Base-by-base conservation (phyloP, 305 asterid species). In the Fraxinus xanthoxyloides region DNA sequence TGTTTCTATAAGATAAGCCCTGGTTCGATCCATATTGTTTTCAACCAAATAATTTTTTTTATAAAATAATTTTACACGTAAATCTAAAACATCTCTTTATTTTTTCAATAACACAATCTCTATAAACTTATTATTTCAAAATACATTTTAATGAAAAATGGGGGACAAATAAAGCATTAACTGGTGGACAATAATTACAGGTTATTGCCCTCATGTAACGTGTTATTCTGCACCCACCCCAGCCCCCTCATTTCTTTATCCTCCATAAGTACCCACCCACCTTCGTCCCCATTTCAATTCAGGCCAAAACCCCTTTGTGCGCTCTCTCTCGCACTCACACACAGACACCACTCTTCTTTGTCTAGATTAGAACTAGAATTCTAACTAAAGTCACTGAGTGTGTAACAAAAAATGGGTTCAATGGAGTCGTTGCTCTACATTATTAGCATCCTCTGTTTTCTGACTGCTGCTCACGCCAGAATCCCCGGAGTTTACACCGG, bases 401-500 rank as follows among this genome's bases (percentile, higher is more conserved):
- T 26, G 73, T 61, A 61, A 61, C 13, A 61, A 61, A 61, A 26
- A 13, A 67, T 28, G 74, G 86, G 86, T 5, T 48, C 51, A 28
- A 69, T 34, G 85, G 67, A 30, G 34, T 19, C 81, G 30, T 85
- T 91, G 86, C 85, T 89, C 87, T 85, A 79, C 89, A 77, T 90
- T 79, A 75, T 81, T 72, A 17, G 76, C 77, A 74, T 91, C 54
- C 87, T 91, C 86, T 85, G 91, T 80, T 86, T 84, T 46, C 78
- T 85, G 35, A 61, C 83, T 0, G 82, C 85, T 63, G 87, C 87
- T 69, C 79, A 75, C 48, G 97, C 90, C 54, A 90, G 85, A 81
- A 89, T 92, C 77, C 93, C 94, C 75, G 97, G 97, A 48, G 89
- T 81, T 84, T 93, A 89, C 83, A 17, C 88, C 79, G 95, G 90